phyloP scores from a whole-genome alignment of 2,329 filamentous ascomycete species.

The Botrytis medusae region DNA sequence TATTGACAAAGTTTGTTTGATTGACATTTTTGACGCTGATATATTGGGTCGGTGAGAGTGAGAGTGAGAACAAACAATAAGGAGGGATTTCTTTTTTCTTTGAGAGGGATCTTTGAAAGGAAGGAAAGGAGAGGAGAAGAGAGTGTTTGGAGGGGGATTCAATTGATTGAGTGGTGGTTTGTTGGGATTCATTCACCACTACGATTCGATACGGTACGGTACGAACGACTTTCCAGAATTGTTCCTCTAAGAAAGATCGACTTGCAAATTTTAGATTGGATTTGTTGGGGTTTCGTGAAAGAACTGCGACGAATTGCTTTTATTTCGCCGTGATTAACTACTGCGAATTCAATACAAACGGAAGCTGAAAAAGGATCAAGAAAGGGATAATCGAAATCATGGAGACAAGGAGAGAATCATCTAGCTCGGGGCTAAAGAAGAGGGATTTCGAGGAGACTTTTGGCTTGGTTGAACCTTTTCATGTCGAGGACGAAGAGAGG shows the following conservation, averaged over 20 bases:
- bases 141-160: background rate
- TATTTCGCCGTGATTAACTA: background rate
- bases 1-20: background rate
- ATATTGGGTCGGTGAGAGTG: background rate
- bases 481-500: background rate
- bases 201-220: background rate
- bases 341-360: background rate
- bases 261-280: background rate
- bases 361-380: background rate
- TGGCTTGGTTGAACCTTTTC: slow-evolving; percentile 9
- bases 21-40: background rate
- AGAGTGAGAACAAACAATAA: too few relatives aligned
- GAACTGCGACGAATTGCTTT: background rate
- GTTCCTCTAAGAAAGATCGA: background rate
- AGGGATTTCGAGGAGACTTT: slow-evolving; percentile 24
- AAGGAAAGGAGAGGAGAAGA: background rate
- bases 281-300: background rate
- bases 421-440: slow-evolving; percentile 24
- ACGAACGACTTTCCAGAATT: background rate
- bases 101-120: background rate
- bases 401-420: slow-evolving; percentile 14
- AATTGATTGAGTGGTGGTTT: background rate
- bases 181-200: background rate
- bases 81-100: too few relatives aligned
- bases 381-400: background rate